These are phyloP conservation scores for Sodiomyces alkalinus DNA, from an alignment of 2,329 filamentous ascomycete genomes.

Conservation along the genomic window DNA sequence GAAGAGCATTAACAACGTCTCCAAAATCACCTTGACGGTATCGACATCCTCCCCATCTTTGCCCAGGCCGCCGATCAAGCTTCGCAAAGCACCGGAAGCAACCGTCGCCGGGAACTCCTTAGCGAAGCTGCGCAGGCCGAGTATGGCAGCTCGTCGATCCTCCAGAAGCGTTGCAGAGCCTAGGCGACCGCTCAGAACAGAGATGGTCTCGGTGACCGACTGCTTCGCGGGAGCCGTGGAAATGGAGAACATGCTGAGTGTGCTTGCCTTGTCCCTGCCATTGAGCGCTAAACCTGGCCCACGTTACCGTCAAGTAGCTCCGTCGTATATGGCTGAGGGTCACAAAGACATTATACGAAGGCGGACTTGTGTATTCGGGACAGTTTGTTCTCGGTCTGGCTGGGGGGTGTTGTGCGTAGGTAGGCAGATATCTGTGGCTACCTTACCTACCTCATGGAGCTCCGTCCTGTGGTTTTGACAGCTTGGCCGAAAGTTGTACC, in stretches of 20 bases:
- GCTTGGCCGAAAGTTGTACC: too few species aligned
- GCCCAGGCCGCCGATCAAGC: constrained; percentile 68
- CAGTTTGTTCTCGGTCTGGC: too few species aligned
- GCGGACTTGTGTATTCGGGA: too few species aligned
- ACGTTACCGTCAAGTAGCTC: too few species aligned
- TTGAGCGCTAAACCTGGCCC: too few species aligned
- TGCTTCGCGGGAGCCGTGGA: constrained; percentile 76
- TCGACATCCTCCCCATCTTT: constrained; percentile 92
- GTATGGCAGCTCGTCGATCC: constrained; percentile 83
- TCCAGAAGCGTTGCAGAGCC: constrained; percentile 84
- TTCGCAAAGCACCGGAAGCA: constrained; percentile 79
- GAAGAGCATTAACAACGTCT: constrained; percentile 92
- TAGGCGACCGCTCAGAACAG: constrained; percentile 72
- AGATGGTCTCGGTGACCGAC: constrained; percentile 89
- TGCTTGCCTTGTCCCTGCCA: too few species aligned
- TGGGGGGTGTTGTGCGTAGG: too few species aligned
- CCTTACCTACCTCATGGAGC: too few species aligned
- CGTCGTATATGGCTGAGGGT: too few species aligned
- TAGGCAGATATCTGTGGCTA: too few species aligned
- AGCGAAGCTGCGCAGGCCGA: constrained; percentile 86
- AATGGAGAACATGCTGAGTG: constrained; percentile 50
- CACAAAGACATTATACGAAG: too few species aligned
- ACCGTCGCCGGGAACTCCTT: constrained; percentile 95
- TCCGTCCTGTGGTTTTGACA: too few species aligned
- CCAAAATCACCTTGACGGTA: constrained; percentile 85